Conservation (phyloP, 2,329 filamentous ascomycete species). For the Nemania sp. region DNA sequence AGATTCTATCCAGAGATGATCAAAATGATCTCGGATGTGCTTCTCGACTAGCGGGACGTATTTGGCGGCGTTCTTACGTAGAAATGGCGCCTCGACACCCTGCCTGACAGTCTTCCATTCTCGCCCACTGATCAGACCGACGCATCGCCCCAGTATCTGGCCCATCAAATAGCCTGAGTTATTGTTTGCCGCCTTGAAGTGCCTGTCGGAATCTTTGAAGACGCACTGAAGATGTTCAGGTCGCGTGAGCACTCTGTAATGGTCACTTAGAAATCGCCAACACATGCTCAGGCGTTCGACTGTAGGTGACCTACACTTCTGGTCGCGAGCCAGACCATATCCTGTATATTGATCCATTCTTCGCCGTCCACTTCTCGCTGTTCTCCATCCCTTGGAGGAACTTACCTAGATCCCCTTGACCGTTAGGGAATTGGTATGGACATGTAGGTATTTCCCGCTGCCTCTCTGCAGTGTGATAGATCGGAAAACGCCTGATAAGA, state of each 20-base stretch:
- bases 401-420: slow-evolving; percentile 9
- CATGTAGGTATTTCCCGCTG: neutral
- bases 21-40: neutral
- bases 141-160: slow-evolving; percentile 57
- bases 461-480: neutral
- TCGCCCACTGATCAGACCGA: slow-evolving; percentile 55
- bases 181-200: slow-evolving; percentile 57
- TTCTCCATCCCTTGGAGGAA: slow-evolving; percentile 5
- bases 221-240: slow-evolving; percentile 53
- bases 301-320: slow-evolving; percentile 53
- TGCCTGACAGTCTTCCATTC: slow-evolving; percentile 46
- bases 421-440: slow-evolving; percentile 13
- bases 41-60: neutral
- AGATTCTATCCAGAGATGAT: neutral
- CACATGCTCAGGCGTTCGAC: neutral
- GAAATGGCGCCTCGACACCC: neutral
- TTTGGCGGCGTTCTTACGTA: neutral
- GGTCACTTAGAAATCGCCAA: slow-evolving; percentile 1
- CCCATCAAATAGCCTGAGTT: slow-evolving; percentile 56
- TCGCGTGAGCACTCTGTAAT: slow-evolving; percentile 52
- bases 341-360: slow-evolving; percentile 1
- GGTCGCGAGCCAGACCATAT: slow-evolving; percentile 48
- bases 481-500: slow-evolving; percentile 3
- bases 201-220: slow-evolving; percentile 59
- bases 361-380: neutral